Evolutionary conservation across 495 filamentous ascomycete genomes (phyloP).

Genomic region (Xylaria longipes): DNA sequence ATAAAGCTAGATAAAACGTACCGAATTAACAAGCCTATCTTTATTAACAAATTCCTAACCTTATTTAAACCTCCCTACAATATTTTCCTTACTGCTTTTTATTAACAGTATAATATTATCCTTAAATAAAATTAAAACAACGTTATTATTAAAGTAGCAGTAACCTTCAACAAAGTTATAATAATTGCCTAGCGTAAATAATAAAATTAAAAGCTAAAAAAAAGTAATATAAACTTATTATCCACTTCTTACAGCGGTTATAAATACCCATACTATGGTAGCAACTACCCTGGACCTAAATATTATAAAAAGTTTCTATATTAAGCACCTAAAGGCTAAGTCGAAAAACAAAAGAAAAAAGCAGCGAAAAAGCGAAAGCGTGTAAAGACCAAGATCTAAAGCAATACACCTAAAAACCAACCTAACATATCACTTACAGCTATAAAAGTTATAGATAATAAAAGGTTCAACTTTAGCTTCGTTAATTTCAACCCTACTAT

Average conservation of each 20-base stretch:
- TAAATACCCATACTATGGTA: background rate
- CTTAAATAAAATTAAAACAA: background rate
- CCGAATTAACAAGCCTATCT: too few relatives aligned
- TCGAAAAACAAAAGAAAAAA: background rate
- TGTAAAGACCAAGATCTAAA: too few relatives aligned
- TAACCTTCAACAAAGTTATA: too few relatives aligned
- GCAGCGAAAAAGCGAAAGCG: background rate
- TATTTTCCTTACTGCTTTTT: background rate
- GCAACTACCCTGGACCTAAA: background rate
- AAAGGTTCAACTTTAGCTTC: background rate
- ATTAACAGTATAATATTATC: background rate
- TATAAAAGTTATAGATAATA: background rate
- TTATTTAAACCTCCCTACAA: background rate
- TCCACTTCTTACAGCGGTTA: background rate
- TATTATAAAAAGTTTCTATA: background rate
- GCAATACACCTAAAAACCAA: too few relatives aligned
- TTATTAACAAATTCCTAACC: background rate
- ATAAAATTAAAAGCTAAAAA: background rate
- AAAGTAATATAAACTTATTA: too few relatives aligned
- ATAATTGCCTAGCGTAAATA: background rate
- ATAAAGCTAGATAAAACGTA: too few relatives aligned
- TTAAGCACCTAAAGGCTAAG: background rate
- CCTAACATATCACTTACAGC: too few relatives aligned
- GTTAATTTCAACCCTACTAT: background rate
- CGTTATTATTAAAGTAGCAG: too few relatives aligned